Evolutionary conservation across 768 basidiomycete genomes (phyloP), one percentile per base, ranked within the genome.

Genomic region (Suillus weaverae): DNA sequence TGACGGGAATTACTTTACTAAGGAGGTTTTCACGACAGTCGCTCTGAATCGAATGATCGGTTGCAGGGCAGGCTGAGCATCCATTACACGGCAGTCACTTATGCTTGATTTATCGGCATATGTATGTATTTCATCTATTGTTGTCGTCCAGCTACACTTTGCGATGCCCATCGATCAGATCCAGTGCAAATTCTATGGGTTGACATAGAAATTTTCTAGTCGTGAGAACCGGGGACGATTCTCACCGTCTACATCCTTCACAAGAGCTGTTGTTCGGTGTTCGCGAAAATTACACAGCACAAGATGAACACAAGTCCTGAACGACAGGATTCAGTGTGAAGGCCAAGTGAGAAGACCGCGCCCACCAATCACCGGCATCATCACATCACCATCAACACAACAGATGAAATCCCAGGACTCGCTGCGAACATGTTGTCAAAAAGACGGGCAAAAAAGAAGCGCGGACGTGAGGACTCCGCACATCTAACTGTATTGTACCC

Each of bases 281-380:
- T 26, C 16, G 1, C 6, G 4, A 38, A 57, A 39, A 11, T 30
- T 57, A 39, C 26, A 18, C 9, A 18, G 13, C 38, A 54, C 33
- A 18, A 54, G 32, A 54, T 10, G 20, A 54, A 54, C 53, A 26
- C 22, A 39, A 41, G 39, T 26, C 30, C 26, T 30, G 57, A 59
- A 20, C 39, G 1, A 41, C 39, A 59, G 8, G 11, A 18, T 57
- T 39, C 22, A 26, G 38, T 26, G 26, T 35, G 4, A 39, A 26
- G 26, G 22, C 38, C 22, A 18, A 39, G 39, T 30, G 55, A 41
- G 39, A 59, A 59, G 18, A 59, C 39, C 18, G 26, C 18, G 57
- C 57, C 39, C 38, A 57, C 36, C 56, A 59, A 59, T 59, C 39
- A 6, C 26, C 57, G 41, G 18, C 39, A 59, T 59, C 26, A 20